Evolutionary conservation across 2,329 filamentous ascomycete genomes (phyloP), one percentile per base, ranked within the genome.

Genomic region (Chalara sp.): DNA sequence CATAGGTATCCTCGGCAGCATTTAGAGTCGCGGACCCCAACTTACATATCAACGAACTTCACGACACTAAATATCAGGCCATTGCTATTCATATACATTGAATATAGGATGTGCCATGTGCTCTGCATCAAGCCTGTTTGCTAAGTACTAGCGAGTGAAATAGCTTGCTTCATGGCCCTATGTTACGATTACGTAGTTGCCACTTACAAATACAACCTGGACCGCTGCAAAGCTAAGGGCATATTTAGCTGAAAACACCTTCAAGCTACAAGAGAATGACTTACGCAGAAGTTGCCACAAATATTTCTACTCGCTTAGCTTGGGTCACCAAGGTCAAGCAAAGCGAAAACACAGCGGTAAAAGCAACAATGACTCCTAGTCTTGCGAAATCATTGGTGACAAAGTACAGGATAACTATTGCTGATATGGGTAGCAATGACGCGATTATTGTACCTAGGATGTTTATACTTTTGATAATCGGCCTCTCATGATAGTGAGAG

Each of bases 231-330:
- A 46, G 28, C 48, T 50, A 11, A 6, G 2, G n/a, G 28, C 33
- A 3, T 4, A 21, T 6, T 11, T 31, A 32, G 32, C 12, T 28
- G 28, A 28, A 21, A 10, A 5, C 13, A 28, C 11, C 21, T 13
- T 21, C 31, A 21, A 30, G 2, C 70, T 40, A 6, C 7, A 10
- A n/a, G 30, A 45, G 28, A 32, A 30, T 1, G 31, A 50, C 58
- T 56, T 50, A 64, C 56, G 63, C 60, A 8, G 62, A 60, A 13
- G 63, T 64, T 4, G 62, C 64, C 7, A 57, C 58, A 54, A 67
- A 67, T 2, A 65, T 53, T 33, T 67, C 63, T 6, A 61, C 53
- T 42, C 53, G 61, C 32, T 50, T 59, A 1, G 61, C 61, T 8
- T 54, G 57, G 3, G 63, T 66, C 33, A 62, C 53, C 33, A 61